A percentile compares a stretch with the other conserved stretches of the same genome.
phyloP scores from a whole-genome alignment of 352 stramenopile genomes.

The Phytopythium cucurbitacearum region DNA sequence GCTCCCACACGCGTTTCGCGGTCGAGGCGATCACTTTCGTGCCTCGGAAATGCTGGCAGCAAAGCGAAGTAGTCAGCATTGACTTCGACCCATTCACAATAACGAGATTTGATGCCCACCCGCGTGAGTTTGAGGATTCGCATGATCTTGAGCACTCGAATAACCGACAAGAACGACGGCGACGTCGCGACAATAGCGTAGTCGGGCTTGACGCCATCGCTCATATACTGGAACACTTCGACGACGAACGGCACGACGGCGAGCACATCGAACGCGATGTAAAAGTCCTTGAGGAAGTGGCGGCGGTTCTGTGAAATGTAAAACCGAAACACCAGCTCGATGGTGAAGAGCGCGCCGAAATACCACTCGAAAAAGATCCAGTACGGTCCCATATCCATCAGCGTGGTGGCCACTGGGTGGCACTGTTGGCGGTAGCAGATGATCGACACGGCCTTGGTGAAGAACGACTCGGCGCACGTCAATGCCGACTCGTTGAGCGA shows the following conservation, averaged over 20 bases:
- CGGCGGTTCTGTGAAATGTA: constrained; percentile 32
- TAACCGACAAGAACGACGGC: constrained; percentile 59
- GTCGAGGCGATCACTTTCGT: constrained; percentile 63
- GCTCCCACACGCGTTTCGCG: constrained; percentile 46
- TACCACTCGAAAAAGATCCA: constrained; percentile 79
- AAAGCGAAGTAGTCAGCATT: background rate
- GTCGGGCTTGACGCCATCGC: constrained; percentile 23
- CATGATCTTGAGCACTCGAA: constrained; percentile 68
- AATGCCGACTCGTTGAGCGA: constrained; percentile 23
- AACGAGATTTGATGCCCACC: constrained; percentile 13
- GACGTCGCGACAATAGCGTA: constrained; percentile 62
- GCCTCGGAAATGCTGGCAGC: constrained; percentile 52
- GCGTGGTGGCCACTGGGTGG: constrained; percentile 14
- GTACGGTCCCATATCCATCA: constrained; percentile 61
- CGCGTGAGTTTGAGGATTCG: constrained; percentile 70
- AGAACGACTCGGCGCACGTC: constrained; percentile 33
- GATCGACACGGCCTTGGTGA: constrained; percentile 10
- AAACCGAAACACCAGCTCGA: constrained; percentile 57
- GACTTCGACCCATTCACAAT: background rate
- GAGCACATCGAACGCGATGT: constrained; percentile 65
- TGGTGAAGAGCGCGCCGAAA: constrained; percentile 51
- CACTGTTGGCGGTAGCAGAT: constrained; percentile 62
- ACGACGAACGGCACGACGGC: constrained; percentile 60
- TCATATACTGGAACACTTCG: constrained; percentile 35
- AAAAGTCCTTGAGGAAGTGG: constrained; percentile 44